A percentile compares a stretch with the other conserved stretches of the same genome.
Conservation (phyloP, 2,329 filamentous ascomycete genomes). For the Aspergillus luchuensis region DNA sequence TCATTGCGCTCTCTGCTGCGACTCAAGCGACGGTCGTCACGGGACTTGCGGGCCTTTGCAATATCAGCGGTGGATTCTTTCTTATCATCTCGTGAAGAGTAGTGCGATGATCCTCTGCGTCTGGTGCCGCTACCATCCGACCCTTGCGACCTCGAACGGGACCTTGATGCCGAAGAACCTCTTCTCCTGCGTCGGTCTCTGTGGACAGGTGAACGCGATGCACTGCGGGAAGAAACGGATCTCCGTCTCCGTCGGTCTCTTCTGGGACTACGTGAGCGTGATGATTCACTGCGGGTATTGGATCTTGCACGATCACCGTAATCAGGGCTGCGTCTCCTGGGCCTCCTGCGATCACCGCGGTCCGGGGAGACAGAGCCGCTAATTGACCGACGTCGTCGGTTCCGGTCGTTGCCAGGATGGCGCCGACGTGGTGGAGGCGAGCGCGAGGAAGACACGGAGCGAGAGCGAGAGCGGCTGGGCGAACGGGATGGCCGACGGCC, state of each 20-base stretch:
- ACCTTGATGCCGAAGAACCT: constrained; percentile 39
- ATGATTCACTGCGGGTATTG: constrained; percentile 50
- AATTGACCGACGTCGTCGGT: constrained; percentile 36
- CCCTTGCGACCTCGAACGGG: constrained; percentile 36
- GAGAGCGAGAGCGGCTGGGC: constrained; percentile 35
- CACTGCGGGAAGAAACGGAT: constrained; percentile 43
- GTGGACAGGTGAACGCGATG: constrained; percentile 39
- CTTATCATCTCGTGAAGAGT: constrained; percentile 44
- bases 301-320: constrained; percentile 54
- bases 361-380: constrained; percentile 46
- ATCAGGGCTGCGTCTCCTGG: constrained; percentile 41
- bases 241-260: constrained; percentile 45
- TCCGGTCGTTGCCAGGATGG: constrained; percentile 26
- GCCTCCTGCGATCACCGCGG: constrained; percentile 37
- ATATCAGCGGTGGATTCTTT: constrained; percentile 53
- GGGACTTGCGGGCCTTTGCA: constrained; percentile 48
- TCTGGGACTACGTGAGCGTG: constrained; percentile 60
- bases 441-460: constrained; percentile 35
- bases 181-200: constrained; percentile 36
- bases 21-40: constrained; percentile 47
- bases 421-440: constrained; percentile 35
- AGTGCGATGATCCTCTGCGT: constrained; percentile 48
- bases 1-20: constrained; percentile 38
- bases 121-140: constrained; percentile 34
- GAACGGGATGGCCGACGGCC: constrained; percentile 42